Conservation (phyloP, 2,329 filamentous ascomycete species). For the Metarhizium anisopliae region DNA sequence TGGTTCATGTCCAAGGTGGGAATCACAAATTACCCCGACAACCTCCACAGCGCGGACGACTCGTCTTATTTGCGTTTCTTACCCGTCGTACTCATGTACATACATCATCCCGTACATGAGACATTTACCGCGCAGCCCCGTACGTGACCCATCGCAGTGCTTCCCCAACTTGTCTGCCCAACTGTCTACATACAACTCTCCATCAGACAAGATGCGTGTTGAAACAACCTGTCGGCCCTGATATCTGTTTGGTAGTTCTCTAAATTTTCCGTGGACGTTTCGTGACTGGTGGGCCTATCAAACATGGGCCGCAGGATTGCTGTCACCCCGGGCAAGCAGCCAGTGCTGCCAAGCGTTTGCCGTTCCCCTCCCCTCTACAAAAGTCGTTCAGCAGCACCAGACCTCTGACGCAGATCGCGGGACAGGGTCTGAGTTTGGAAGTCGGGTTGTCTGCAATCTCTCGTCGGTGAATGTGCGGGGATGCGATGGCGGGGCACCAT, state of each 20-base stretch:
- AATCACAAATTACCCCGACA: background rate
- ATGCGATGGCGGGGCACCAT: background rate
- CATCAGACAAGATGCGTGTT: background rate
- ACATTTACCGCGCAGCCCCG: background rate
- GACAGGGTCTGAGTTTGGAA: background rate
- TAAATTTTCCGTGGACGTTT: background rate
- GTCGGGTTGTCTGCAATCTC: background rate
- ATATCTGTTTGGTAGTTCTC: background rate
- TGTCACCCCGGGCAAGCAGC: background rate
- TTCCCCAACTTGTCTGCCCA: background rate
- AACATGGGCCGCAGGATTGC: background rate
- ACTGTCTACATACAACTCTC: no score
- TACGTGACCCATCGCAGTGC: background rate
- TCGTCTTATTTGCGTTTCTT: background rate
- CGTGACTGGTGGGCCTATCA: background rate
- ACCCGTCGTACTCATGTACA: background rate
- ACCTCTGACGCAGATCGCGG: background rate
- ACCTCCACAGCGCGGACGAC: background rate
- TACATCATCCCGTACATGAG: background rate
- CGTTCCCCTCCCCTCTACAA: background rate
- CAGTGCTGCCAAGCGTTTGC: background rate
- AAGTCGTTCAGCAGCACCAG: background rate
- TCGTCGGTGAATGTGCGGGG: background rate
- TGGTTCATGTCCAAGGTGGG: background rate
- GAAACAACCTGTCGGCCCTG: background rate